A percentile compares a stretch with the other conserved stretches of the same genome.
Evolutionary conservation across 495 filamentous ascomycete species (phyloP).

Genomic region (Halenospora varia): DNA sequence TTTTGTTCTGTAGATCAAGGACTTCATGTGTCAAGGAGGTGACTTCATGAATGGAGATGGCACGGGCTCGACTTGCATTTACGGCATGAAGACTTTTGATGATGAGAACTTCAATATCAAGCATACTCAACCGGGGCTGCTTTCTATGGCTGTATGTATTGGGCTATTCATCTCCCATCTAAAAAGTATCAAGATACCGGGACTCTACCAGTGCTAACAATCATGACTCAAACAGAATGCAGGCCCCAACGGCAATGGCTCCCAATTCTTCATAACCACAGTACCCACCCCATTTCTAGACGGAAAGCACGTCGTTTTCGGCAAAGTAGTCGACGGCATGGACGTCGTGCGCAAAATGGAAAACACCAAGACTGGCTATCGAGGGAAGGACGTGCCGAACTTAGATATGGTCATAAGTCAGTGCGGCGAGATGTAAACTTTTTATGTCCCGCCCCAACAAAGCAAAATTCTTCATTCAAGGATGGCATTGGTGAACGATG

Average conservation of each 20-base stretch:
- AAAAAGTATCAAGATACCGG: neutral
- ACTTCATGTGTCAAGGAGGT: slow-evolving; percentile 95
- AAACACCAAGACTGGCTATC: slow-evolving; percentile 69
- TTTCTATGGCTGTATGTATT: slow-evolving; percentile 88
- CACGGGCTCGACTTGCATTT: slow-evolving; percentile 82
- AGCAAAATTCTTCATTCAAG: neutral
- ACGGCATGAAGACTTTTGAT: slow-evolving; percentile 75
- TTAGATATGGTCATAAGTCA: slow-evolving; percentile 80
- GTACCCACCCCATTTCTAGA: slow-evolving; percentile 85
- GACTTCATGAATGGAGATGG: slow-evolving; percentile 96
- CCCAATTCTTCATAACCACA: slow-evolving; percentile 95
- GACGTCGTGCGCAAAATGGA: slow-evolving; percentile 89
- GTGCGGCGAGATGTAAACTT: slow-evolving; percentile 78
- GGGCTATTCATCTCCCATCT: neutral
- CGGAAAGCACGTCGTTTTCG: slow-evolving; percentile 93
- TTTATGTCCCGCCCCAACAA: neutral
- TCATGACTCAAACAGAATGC: slow-evolving; percentile 60
- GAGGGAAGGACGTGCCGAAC: slow-evolving; percentile 72
- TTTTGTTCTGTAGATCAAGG: slow-evolving; percentile 66
- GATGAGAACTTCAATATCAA: slow-evolving; percentile 86
- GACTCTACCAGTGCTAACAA: neutral
- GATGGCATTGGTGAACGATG: neutral
- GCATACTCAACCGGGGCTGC: slow-evolving; percentile 72
- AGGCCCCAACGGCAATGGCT: slow-evolving; percentile 90
- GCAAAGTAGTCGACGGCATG: slow-evolving; percentile 84